Evolutionary conservation across 768 basidiomycete species (phyloP).

Genomic region (Xerocomus brunneocitrinus): DNA sequence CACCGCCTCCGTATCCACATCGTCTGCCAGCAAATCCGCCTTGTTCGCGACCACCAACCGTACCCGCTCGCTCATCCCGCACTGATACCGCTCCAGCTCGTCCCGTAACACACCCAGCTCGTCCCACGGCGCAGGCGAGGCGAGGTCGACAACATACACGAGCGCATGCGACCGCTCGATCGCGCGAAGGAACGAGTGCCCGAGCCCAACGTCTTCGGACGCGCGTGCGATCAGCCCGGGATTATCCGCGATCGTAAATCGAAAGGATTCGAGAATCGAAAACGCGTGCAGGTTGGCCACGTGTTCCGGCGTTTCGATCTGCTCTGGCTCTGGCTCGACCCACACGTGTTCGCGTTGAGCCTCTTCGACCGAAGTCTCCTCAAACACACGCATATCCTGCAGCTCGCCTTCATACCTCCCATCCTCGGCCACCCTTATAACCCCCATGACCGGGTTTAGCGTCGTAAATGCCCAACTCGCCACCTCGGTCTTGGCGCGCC

Average conservation of each 20-base stretch:
- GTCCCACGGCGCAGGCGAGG: conserved; percentile 66
- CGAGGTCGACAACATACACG: conserved; percentile 89
- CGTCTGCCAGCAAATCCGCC: conserved; percentile 71
- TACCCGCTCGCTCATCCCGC: conserved; percentile 71
- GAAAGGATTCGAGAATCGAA: conserved; percentile 65
- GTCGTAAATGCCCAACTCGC: conserved; percentile 95
- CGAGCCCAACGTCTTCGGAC: conserved; percentile 86
- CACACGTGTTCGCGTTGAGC: conserved; percentile 35
- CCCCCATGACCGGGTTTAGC: conserved; percentile 88
- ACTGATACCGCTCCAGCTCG: conserved; percentile 82
- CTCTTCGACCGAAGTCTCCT: conserved; percentile 62
- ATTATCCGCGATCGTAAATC: conserved; percentile 96
- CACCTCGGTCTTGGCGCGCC: conserved; percentile 77
- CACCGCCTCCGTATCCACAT: conserved; percentile 44
- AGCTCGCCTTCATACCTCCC: conserved; percentile 67
- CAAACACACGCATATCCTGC: conserved; percentile 47
- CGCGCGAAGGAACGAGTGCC: conserved; percentile 88
- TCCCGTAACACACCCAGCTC: conserved; percentile 67
- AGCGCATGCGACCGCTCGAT: conserved; percentile 90
- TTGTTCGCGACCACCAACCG: conserved; percentile 92
- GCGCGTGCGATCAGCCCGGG: conserved; percentile 86
- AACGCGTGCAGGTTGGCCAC: conserved; percentile 37
- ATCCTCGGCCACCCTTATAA: conserved; percentile 78
- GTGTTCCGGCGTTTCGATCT: neutral
- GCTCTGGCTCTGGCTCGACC: neutral